phyloP scores from a whole-genome alignment of 441 rosid species.

The Pelargonium myrrhifolium region DNA sequence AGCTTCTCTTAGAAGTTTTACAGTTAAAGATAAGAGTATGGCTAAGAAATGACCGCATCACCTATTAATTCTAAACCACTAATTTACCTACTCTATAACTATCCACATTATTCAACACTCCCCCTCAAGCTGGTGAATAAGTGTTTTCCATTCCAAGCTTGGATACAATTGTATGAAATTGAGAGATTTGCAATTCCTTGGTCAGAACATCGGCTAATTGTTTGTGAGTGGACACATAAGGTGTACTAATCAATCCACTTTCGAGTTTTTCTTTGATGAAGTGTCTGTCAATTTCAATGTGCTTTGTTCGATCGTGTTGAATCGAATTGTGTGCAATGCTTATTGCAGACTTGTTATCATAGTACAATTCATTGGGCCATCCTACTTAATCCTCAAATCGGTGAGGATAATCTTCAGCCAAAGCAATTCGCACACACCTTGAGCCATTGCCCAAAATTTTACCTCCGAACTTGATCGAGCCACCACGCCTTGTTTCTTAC shows the following conservation, averaged over 20 bases:
- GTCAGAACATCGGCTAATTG: too few species aligned
- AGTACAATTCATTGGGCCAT: neutral
- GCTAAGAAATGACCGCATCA: too few species aligned
- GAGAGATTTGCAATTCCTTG: too few species aligned
- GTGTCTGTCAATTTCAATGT: slow-evolving; percentile 8
- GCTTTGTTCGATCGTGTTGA: slow-evolving; percentile 11
- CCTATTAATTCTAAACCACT: too few species aligned
- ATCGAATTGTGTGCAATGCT: slow-evolving; percentile 5
- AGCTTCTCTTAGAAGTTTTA: too few species aligned
- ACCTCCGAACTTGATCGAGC: neutral
- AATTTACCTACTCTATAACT: too few species aligned
- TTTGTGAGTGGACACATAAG: neutral
- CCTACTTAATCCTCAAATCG: neutral
- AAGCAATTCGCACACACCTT: neutral
- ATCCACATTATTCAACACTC: too few species aligned
- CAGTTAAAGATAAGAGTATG: too few species aligned
- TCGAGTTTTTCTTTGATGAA: slow-evolving; percentile 14
- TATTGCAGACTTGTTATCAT: neutral
- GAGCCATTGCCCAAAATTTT: neutral
- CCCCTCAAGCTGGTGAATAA: too few species aligned
- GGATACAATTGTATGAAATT: too few species aligned
- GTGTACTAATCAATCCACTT: neutral
- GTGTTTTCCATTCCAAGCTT: too few species aligned
- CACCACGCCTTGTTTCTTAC: neutral
- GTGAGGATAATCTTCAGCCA: neutral